Evolutionary conservation across 768 basidiomycete species (phyloP), one percentile per base, ranked within the genome.

Genomic region (Ramaria sp.): DNA sequence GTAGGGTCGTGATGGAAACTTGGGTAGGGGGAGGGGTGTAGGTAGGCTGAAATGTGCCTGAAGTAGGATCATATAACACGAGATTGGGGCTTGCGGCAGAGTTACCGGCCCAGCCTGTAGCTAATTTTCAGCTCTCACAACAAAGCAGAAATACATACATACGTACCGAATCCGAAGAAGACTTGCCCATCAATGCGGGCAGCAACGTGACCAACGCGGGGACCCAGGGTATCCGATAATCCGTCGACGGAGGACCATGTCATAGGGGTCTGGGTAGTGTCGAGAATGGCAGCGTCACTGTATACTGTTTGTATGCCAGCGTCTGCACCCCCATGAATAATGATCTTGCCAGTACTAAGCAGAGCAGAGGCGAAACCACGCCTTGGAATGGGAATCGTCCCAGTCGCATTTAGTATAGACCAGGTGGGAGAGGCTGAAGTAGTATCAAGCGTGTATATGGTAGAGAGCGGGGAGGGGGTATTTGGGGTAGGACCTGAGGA

Each of bases 281-380:
- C 79, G 34, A 85, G 75, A 52, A 84, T 73, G 82, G 80, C 85
- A 15, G 89, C 92, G 66, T 85, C 83, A 36, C 65, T 70, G 54
- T 73, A 76, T n/a, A 74, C 76, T 3, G 61, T 71, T 61, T 82
- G 75, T 48, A 69, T 59, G 1, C 42, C 34, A 3, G 74, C 77
- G 61, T 87, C 80, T 27, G 78, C 75, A 5, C 92, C 92, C 4
- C 92, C 92, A 20, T 90, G 86, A 15, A 94, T 79, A 54, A 92
- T 67, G 20, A 89, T 69, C 45, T 74, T 76, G 34, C 75, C 76
- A 36, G 72, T 73, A 20, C 72, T 66, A 30, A 82, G 70, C 8
- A 72, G 63, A 1, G 72, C 74, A 13, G 76, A 72, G 1, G 77
- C 82, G 58, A 85, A 89, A 32, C 75, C 79, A 36, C 83, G 73